Conservation (phyloP, 495 filamentous ascomycete species). For the Xylaria intraflava region DNA sequence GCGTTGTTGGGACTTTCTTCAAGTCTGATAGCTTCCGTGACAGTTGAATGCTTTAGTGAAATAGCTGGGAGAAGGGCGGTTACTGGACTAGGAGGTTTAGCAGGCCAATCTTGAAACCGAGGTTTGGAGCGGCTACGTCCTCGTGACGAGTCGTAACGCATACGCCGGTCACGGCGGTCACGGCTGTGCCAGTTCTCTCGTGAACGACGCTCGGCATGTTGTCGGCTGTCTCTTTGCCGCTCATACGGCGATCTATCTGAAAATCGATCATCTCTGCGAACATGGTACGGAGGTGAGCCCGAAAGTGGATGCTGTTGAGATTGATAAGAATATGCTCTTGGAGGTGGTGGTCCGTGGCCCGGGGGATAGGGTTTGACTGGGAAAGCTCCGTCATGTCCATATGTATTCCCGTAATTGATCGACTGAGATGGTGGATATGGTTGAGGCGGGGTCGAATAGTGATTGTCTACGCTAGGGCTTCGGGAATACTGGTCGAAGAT, state of each 20-base stretch:
- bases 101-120: slow-evolving; percentile 1
- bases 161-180: slow-evolving; percentile 17
- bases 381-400: slow-evolving; percentile 3
- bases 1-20: not conserved
- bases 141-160: slow-evolving; percentile 7
- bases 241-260: slow-evolving; percentile 12
- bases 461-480: slow-evolving; percentile 1
- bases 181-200: slow-evolving; percentile 8
- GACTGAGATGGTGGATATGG: not conserved
- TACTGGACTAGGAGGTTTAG: not conserved
- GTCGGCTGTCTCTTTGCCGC: slow-evolving; percentile 1
- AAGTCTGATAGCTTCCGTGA: not conserved
- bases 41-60: not conserved
- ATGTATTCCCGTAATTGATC: not conserved
- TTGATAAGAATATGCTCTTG: slow-evolving; percentile 9
- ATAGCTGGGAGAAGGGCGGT: not conserved
- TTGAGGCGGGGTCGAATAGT: not conserved
- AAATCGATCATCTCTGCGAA: slow-evolving; percentile 17
- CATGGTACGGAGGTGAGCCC: slow-evolving; percentile 10
- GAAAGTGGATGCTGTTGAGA: slow-evolving; percentile 12
- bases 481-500: not conserved
- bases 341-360: slow-evolving; percentile 17
- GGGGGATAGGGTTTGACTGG: not conserved
- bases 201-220: not conserved
- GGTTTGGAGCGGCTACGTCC: slow-evolving; percentile 5